Conservation (phyloP, 2,329 filamentous ascomycete species). For the Alternaria brassicae region DNA sequence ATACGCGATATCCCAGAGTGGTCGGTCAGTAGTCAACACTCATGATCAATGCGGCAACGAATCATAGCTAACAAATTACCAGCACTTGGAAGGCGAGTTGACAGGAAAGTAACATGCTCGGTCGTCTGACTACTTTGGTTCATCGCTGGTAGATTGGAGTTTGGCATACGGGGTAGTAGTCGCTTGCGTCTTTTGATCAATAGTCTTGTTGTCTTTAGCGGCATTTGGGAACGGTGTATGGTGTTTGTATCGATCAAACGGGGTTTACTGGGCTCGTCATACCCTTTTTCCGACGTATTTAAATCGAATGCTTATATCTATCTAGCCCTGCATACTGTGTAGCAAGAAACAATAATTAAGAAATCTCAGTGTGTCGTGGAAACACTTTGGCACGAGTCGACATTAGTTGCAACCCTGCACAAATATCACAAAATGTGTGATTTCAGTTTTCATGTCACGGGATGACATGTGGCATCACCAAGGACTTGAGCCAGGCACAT, state of each 20-base stretch:
- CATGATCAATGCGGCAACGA: neutral
- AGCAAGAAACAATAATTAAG: neutral
- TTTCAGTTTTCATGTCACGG: neutral
- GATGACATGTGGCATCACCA: neutral
- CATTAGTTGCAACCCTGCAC: neutral
- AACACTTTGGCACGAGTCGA: neutral
- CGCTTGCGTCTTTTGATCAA: neutral
- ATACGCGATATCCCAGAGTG: constrained; percentile 93
- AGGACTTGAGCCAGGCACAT: neutral
- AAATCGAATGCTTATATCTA: neutral
- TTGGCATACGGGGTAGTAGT: neutral
- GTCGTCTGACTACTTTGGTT: neutral
- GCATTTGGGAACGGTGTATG: constrained; percentile 26
- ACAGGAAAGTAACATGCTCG: constrained; percentile 30
- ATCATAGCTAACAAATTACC: constrained; percentile 6
- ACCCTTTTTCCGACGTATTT: constrained; percentile 12
- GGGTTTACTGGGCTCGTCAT: constrained; percentile 9
- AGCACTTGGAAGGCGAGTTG: constrained; percentile 45
- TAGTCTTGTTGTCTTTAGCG: constrained; percentile 16
- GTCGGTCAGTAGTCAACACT: constrained; percentile 51
- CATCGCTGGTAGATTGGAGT: no score
- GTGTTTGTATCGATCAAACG: neutral
- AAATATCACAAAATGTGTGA: neutral
- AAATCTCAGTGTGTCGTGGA: neutral
- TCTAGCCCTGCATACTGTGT: neutral